A percentile compares a stretch with the other conserved stretches of the same genome.
Evolutionary conservation across 495 filamentous ascomycete genomes (phyloP).

Genomic region (Aspergillus diversus): DNA sequence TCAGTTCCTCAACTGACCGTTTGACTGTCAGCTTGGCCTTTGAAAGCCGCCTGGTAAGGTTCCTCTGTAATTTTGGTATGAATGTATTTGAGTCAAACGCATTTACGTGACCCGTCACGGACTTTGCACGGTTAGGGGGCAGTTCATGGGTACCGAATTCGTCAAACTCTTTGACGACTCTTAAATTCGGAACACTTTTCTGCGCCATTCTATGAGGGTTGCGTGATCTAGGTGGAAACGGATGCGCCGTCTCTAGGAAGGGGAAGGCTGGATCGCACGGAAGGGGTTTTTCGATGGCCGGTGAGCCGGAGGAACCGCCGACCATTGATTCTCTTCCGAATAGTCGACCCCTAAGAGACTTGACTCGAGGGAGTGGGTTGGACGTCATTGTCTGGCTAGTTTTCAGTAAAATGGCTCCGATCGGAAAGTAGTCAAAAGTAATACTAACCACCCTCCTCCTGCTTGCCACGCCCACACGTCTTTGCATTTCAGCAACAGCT

Average conservation of each 20-base stretch:
- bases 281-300: constrained; percentile 37
- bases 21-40: constrained; percentile 31
- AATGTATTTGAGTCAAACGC: constrained; percentile 20
- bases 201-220: constrained; percentile 19
- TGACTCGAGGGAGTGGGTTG: constrained; percentile 22
- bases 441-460: constrained; percentile 57
- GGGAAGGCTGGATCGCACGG: constrained; percentile 35
- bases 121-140: constrained; percentile 11
- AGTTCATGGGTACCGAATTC: neutral
- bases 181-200: constrained; percentile 29
- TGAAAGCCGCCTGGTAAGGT: constrained; percentile 35
- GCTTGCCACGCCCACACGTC: constrained; percentile 73
- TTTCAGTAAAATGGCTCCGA: constrained; percentile 14
- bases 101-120: constrained; percentile 17
- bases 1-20: constrained; percentile 28
- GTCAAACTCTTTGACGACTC: constrained; percentile 8
- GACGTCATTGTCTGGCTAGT: constrained; percentile 25
- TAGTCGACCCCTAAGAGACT: constrained; percentile 27
- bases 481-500: constrained; percentile 78
- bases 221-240: constrained; percentile 15
- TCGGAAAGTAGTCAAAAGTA: neutral
- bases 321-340: constrained; percentile 3
- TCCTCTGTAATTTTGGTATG: constrained; percentile 29
- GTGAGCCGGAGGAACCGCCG: constrained; percentile 5
- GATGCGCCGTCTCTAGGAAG: constrained; percentile 2